Evolutionary conservation across 2,329 filamentous ascomycete species (phyloP).

Genomic region (Fusarium keratoplasticum): DNA sequence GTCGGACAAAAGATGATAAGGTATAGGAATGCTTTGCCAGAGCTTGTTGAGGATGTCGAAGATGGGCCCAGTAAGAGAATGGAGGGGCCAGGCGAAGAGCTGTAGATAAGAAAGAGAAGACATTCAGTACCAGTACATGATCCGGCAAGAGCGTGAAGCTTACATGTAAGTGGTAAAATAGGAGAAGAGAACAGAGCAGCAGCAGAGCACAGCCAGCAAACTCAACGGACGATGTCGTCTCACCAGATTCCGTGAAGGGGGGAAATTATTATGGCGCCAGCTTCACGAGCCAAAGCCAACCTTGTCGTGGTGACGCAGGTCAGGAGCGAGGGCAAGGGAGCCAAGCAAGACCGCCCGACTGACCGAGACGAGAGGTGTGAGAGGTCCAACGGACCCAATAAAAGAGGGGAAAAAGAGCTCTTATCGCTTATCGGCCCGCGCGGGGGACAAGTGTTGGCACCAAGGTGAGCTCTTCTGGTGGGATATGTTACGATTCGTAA

Average conservation of each 20-base stretch:
- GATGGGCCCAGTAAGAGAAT: slow-evolving; percentile 44
- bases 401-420: slow-evolving; percentile 35
- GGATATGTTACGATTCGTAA: slow-evolving; percentile 35
- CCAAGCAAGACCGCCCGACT: slow-evolving; percentile 22
- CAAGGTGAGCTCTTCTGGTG: slow-evolving; percentile 29
- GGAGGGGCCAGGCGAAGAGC: slow-evolving; percentile 47
- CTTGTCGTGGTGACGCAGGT: slow-evolving; percentile 42
- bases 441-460: slow-evolving; percentile 25
- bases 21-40: slow-evolving; percentile 38
- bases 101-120: slow-evolving; percentile 41
- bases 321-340: slow-evolving; percentile 29
- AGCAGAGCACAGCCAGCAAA: slow-evolving; percentile 13
- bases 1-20: slow-evolving; percentile 15
- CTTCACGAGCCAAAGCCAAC: slow-evolving; percentile 35
- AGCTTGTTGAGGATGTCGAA: slow-evolving; percentile 42
- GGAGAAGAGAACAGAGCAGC: slow-evolving; percentile 12
- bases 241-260: slow-evolving; percentile 36
- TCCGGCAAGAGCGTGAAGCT: slow-evolving; percentile 16
- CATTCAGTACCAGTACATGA: slow-evolving; percentile 40
- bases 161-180: slow-evolving; percentile 22
- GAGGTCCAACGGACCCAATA: slow-evolving; percentile 15
- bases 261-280: slow-evolving; percentile 46
- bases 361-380: slow-evolving; percentile 25
- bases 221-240: slow-evolving; percentile 38
- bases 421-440: slow-evolving; percentile 46